Conservation (phyloP, 441 rosid species). For the Populus trichocarpa region DNA sequence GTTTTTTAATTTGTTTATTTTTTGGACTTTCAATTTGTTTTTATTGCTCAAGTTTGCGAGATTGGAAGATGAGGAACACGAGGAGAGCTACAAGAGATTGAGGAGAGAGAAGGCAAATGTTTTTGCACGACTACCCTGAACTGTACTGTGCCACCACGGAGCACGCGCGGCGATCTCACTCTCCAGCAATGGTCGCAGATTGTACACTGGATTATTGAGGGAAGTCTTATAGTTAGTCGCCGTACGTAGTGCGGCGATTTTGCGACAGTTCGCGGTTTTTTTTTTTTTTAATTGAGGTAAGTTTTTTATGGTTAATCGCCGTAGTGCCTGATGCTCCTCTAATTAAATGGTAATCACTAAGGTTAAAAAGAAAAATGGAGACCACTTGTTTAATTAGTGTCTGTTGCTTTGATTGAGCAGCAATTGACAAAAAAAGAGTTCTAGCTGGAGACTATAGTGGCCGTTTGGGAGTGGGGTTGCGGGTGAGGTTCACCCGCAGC, state of each 20-base stretch:
- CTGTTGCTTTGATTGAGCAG: slow-evolving; percentile 40
- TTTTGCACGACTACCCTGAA: slow-evolving; percentile 56
- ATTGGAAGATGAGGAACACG: too few species aligned
- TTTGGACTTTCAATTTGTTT: too few species aligned
- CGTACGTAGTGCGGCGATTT: background rate
- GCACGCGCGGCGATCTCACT: slow-evolving; percentile 45
- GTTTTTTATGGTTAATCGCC: too few species aligned
- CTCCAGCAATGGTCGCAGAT: slow-evolving; percentile 57
- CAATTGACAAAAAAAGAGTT: slow-evolving; percentile 53
- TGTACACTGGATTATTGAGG: slow-evolving; percentile 94
- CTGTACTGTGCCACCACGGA: slow-evolving; percentile 48
- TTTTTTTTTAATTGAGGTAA: background rate
- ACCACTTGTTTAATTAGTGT: slow-evolving; percentile 2
- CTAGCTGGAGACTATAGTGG: slow-evolving; percentile 50
- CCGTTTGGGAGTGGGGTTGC: too few species aligned
- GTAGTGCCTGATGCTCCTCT: too few species aligned
- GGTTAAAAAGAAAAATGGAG: background rate
- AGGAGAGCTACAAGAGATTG: slow-evolving; percentile 64
- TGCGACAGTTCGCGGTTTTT: background rate
- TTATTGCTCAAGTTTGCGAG: slow-evolving; percentile 34
- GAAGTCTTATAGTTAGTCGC: slow-evolving; percentile 25
- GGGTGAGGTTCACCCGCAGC: too few species aligned
- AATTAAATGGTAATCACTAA: too few species aligned
- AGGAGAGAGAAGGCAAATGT: slow-evolving; percentile 58
- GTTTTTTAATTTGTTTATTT: background rate